Percentiles rank a stretch among this genome's conserved stretches.
These are phyloP conservation scores for Cyclostephanos invisitatus DNA, from an alignment of 108 stramenopile genomes.

Conservation along the genomic window DNA sequence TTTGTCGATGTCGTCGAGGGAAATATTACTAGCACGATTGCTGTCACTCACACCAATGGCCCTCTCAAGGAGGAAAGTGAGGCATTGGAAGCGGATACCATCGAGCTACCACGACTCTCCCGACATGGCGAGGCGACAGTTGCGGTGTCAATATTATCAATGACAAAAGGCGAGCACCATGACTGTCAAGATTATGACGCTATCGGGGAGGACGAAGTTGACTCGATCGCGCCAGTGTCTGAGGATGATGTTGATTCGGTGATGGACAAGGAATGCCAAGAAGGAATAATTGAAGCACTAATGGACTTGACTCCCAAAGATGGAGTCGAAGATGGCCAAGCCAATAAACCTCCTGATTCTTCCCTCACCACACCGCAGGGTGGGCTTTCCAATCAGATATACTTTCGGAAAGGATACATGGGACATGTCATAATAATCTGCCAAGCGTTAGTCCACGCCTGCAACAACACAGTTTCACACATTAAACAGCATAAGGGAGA, in stretches of 20 bases:
- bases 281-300: neutral
- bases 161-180: conserved; percentile 21
- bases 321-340: conserved; percentile 1
- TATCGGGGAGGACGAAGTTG: conserved; percentile 19
- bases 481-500: neutral
- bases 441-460: conserved; percentile 90
- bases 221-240: conserved; percentile 53
- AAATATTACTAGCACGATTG: neutral
- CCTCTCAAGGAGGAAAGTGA: neutral
- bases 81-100: conserved; percentile 4
- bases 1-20: conserved; percentile 42
- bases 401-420: conserved; percentile 86
- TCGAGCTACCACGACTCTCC: neutral
- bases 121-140: conserved; percentile 10
- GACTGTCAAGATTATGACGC: conserved; percentile 3
- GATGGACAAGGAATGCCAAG: conserved; percentile 56
- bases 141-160: conserved; percentile 28
- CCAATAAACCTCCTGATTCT: conserved; percentile 3
- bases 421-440: conserved; percentile 96
- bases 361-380: neutral
- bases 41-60: neutral
- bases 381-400: conserved; percentile 5
- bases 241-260: conserved; percentile 78
- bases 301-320: neutral
- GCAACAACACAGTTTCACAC: conserved; percentile 33